Percentiles rank a stretch among this genome's conserved stretches.
Evolutionary conservation across 352 stramenopile genomes (phyloP).

Genomic region (Phytophthora chlamydospora): DNA sequence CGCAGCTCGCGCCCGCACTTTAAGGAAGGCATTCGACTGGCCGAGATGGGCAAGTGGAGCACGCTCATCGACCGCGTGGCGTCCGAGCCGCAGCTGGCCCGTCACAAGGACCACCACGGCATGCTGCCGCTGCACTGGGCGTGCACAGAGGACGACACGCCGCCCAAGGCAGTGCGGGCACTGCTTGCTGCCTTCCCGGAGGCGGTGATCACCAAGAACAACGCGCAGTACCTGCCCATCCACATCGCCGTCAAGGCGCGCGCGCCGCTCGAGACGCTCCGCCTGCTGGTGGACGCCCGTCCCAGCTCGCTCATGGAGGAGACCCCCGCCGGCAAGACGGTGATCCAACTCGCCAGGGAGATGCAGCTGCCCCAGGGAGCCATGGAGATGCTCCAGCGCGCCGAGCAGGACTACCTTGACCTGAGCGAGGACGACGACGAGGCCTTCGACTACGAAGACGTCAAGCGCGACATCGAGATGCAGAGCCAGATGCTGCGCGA

Average conservation of each 20-base stretch:
- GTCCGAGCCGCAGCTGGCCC: slow-evolving; percentile 67
- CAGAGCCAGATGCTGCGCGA: slow-evolving; percentile 81
- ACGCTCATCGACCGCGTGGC: slow-evolving; percentile 64
- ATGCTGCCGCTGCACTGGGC: slow-evolving; percentile 88
- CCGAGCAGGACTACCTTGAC: slow-evolving; percentile 74
- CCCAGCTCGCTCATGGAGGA: slow-evolving; percentile 75
- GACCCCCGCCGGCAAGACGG: slow-evolving; percentile 74
- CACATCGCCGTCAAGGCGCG: slow-evolving; percentile 81
- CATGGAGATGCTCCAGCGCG: slow-evolving; percentile 71
- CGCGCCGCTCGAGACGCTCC: slow-evolving; percentile 53
- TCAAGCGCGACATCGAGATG: slow-evolving; percentile 77
- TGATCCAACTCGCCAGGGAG: slow-evolving; percentile 68
- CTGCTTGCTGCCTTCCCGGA: slow-evolving; percentile 79
- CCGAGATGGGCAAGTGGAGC: slow-evolving; percentile 83
- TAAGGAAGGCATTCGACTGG: slow-evolving; percentile 82
- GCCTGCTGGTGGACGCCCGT: slow-evolving; percentile 64
- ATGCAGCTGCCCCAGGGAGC: slow-evolving; percentile 47
- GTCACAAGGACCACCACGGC: slow-evolving; percentile 83
- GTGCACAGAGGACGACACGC: slow-evolving; percentile 82
- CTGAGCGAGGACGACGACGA: slow-evolving; percentile 66
- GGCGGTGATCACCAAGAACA: slow-evolving; percentile 80
- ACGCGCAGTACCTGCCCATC: slow-evolving; percentile 83
- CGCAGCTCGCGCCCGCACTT: slow-evolving; percentile 61
- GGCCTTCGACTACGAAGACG: slow-evolving; percentile 66
- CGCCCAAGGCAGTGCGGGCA: slow-evolving; percentile 56